These are phyloP conservation scores for Chaetomium sp. DNA, from an alignment of 2,329 filamentous ascomycete genomes.

Conservation along the genomic window DNA sequence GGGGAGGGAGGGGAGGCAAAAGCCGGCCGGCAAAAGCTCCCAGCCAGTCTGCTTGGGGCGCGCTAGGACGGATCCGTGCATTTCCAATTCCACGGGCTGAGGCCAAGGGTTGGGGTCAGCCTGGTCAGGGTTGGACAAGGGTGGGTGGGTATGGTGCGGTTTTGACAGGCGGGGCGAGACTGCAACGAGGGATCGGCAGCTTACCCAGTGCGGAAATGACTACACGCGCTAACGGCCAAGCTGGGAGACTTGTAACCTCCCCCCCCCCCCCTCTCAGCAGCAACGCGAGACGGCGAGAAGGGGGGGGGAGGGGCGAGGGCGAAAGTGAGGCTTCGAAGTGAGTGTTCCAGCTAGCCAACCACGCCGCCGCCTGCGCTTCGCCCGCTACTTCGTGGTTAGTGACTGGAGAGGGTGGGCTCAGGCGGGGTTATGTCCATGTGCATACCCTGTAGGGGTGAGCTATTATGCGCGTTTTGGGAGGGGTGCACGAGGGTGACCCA, in stretches of 20 bases:
- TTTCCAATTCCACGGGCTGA: background rate
- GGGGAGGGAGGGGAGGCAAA: no score
- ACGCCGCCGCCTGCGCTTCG: background rate
- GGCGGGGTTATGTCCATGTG: background rate
- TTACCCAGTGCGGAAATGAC: constrained; percentile 10
- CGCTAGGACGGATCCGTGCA: background rate
- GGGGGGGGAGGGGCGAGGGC: background rate
- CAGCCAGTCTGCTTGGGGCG: no score
- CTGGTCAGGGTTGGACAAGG: no score
- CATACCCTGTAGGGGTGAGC: background rate
- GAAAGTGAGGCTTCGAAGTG: background rate
- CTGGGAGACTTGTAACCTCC: background rate
- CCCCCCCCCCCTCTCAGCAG: background rate
- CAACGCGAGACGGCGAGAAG: background rate
- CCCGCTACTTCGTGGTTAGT: background rate
- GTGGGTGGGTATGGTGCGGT: no score
- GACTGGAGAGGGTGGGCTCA: background rate
- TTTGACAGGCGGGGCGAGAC: background rate
- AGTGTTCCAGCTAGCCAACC: background rate
- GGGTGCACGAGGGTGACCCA: background rate
- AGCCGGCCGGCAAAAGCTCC: no score
- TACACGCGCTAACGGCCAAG: background rate
- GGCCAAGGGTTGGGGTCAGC: background rate
- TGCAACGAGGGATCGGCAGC: constrained; percentile 1
- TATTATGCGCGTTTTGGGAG: background rate